These are phyloP conservation scores for Globisporangium spinosum DNA, from an alignment of 352 stramenopile species.

Conservation along the genomic window DNA sequence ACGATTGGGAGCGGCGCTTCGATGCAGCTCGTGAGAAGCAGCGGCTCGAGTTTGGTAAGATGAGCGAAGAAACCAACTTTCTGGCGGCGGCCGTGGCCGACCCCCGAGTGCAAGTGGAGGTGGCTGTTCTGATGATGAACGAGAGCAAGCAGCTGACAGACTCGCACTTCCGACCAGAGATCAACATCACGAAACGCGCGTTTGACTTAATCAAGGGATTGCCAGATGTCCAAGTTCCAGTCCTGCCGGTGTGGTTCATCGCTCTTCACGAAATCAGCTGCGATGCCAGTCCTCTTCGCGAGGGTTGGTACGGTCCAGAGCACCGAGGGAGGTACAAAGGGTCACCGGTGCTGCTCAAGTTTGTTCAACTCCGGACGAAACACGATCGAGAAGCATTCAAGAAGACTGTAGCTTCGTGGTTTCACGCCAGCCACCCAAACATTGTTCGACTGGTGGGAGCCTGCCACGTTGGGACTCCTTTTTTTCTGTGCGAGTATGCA, in stretches of 20 bases:
- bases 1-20: neutral
- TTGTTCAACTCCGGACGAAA: neutral
- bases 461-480: neutral
- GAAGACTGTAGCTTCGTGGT: neutral
- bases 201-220: neutral
- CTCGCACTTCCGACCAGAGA: neutral
- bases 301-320: neutral
- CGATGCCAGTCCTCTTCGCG: neutral
- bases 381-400: neutral
- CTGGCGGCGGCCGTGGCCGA: neutral
- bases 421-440: neutral
- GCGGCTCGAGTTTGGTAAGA: neutral
- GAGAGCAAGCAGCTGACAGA: neutral
- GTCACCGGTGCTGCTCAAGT: neutral
- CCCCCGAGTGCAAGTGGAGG: neutral
- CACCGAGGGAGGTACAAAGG: neutral
- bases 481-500: neutral
- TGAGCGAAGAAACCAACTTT: neutral
- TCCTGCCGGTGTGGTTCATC: neutral
- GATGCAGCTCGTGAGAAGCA: neutral
- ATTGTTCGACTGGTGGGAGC: neutral
- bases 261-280: neutral
- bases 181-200: neutral
- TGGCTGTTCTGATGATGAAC: neutral
- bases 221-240: neutral